These are phyloP conservation scores for Ballota nigra DNA, from an alignment of 257 asterid species.

Conservation along the genomic window DNA sequence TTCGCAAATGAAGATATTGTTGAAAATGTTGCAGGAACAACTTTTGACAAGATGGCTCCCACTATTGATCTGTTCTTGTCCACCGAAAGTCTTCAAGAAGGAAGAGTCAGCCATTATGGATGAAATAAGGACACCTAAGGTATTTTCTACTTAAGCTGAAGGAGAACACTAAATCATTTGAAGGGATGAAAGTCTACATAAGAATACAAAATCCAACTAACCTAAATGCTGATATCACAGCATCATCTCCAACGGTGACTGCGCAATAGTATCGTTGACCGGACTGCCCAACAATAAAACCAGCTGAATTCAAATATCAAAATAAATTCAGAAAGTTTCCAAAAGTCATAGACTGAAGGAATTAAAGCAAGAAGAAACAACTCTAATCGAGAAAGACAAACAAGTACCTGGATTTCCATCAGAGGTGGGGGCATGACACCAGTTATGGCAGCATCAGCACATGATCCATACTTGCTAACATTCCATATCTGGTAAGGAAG, in stretches of 20 bases:
- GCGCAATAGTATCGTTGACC: conserved; percentile 85
- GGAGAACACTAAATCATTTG: neutral
- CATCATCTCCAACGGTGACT: conserved; percentile 83
- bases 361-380: neutral
- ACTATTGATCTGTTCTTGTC: conserved; percentile 84
- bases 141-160: conserved; percentile 15
- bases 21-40: conserved; percentile 92
- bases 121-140: neutral
- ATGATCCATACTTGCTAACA: conserved; percentile 77
- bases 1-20: conserved; percentile 83
- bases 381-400: conserved; percentile 9
- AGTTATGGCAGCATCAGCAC: conserved; percentile 93
- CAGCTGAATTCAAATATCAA: conserved; percentile 87
- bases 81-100: conserved; percentile 74
- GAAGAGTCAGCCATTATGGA: conserved; percentile 22
- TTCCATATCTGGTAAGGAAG: conserved; percentile 92
- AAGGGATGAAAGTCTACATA: conserved; percentile 14
- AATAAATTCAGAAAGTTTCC: conserved; percentile 58
- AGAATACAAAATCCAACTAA: conserved; percentile 34
- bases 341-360: conserved; percentile 20
- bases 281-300: conserved; percentile 96
- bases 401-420: conserved; percentile 79
- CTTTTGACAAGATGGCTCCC: conserved; percentile 95
- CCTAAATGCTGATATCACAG: conserved; percentile 93
- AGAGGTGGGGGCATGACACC: conserved; percentile 98